Base-by-base conservation (phyloP, 495 filamentous ascomycete species). In the Amorphotheca resinae region DNA sequence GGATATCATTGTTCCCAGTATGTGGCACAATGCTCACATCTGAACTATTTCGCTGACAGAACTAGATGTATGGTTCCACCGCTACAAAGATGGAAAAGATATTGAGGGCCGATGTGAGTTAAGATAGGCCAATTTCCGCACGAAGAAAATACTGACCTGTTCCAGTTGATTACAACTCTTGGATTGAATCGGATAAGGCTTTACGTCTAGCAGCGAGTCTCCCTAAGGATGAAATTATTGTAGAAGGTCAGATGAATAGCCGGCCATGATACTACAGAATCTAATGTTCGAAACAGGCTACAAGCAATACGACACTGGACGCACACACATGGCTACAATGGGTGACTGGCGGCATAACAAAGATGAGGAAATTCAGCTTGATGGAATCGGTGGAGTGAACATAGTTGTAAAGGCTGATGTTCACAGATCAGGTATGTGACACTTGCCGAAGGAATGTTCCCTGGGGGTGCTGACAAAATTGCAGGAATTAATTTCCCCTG, bases 361-460 rank as follows among this genome's bases (percentile, higher is more conserved):
- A 61, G 83, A 95, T 50, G 76, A 83, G 38, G 86, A 94, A 62
- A 72, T 98, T 31, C 76, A 82, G 51, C 79, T 98, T 23, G 91
- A 98, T 61, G 91, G 91, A 40, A 85, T 98, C 60, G 91, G 91
- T 55, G 91, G 91, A 50, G 91, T 98, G 48, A 95, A 88, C 60
- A 95, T 98, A 51, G 67, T 98, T 16, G 89, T 95, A 40, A 98
- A 98, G 63, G 91, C 87, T 14, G 88, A 98, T 56, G 89, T 98
- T 9, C 91, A 98, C 62, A 77, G 89, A 65, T 82, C 87, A 53
- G 86, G 86, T 91, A 72, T 46, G 9, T 38, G 11, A 22, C n/a
- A n/a, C n/a, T n/a, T 2, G 67, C 64, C 8, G 4, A 18, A 4
- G 17, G 20, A 26, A 15, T 18, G 28, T 9, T 28, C 7, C 23